Conservation (phyloP, 1,284 basidiomycete genomes). For the Fomitopsis pinicola region DNA sequence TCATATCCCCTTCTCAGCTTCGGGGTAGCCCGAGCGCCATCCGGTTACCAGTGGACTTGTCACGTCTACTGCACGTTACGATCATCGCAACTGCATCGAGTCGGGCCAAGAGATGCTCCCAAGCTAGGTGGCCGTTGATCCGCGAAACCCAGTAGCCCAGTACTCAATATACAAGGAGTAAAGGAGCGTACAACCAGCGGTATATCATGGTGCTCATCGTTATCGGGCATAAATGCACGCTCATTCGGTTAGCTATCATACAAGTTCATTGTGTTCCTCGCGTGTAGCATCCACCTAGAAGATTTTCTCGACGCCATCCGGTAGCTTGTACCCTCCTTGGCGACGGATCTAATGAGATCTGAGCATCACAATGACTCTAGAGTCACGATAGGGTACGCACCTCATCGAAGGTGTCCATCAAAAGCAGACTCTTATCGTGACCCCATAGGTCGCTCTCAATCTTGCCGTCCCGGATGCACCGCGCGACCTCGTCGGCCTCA, state of each 20-base stretch:
- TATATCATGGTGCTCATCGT: too few species aligned
- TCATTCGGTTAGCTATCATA: not conserved
- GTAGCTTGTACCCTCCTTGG: conserved; percentile 45
- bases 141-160: too few species aligned
- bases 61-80: too few species aligned
- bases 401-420: conserved; percentile 81
- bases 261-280: not conserved
- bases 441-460: conserved; percentile 72
- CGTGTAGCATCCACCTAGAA: not conserved
- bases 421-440: conserved; percentile 70
- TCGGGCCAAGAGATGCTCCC: too few species aligned
- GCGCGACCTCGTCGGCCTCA: conserved; percentile 81
- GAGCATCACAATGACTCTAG: not conserved
- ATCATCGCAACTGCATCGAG: too few species aligned
- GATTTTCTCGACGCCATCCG: conserved; percentile 41
- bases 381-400: conserved; percentile 30
- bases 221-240: too few species aligned
- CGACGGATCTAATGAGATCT: conserved; percentile 37
- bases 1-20: too few species aligned
- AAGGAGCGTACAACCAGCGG: too few species aligned
- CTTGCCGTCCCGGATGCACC: conserved; percentile 74
- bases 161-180: too few species aligned
- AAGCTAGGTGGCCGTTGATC: too few species aligned
- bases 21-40: too few species aligned
- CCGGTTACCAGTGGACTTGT: too few species aligned